phyloP scores from a whole-genome alignment of 768 basidiomycete genomes.

The Postia placenta region DNA sequence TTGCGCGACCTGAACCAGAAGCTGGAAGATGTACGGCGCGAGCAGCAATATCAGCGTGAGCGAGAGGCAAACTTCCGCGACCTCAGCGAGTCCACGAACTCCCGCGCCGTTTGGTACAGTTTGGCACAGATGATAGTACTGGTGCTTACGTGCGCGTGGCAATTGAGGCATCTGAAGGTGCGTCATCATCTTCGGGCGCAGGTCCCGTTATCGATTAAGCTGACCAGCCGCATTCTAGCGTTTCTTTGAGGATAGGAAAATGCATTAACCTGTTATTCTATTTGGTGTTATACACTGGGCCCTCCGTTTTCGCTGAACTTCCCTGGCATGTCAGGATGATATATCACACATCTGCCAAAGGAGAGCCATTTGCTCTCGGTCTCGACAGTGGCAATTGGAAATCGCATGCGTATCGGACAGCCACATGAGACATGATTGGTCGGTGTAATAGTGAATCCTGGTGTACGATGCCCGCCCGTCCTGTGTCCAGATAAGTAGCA shows the following conservation, averaged over 20 bases:
- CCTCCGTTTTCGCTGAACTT: not conserved
- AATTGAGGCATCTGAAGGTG: conserved; percentile 87
- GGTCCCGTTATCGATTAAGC: not conserved
- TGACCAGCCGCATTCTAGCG: conserved; percentile 36
- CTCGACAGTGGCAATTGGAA: too few species aligned
- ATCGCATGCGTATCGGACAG: too few species aligned
- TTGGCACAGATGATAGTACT: conserved; percentile 81
- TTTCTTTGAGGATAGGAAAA: conserved; percentile 85
- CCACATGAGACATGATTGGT: too few species aligned
- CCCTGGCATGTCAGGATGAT: too few species aligned
- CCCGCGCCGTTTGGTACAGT: conserved; percentile 94
- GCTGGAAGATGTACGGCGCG: conserved; percentile 86
- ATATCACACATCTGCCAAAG: too few species aligned
- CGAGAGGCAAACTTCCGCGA: conserved; percentile 86
- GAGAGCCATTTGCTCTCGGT: too few species aligned
- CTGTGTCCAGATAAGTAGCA: too few species aligned
- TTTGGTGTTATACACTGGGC: conserved; percentile 13
- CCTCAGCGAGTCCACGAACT: conserved; percentile 85
- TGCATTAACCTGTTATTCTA: conserved; percentile 39
- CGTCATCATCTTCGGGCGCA: conserved; percentile 19
- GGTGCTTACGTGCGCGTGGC: conserved; percentile 85
- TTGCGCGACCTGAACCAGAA: conserved; percentile 92
- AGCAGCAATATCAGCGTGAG: conserved; percentile 98
- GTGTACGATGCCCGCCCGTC: too few species aligned
- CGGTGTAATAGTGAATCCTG: too few species aligned